Percentiles rank a stretch among this genome's conserved stretches.
Conservation (phyloP, 257 asterid genomes). For the Capsicum chinense region DNA sequence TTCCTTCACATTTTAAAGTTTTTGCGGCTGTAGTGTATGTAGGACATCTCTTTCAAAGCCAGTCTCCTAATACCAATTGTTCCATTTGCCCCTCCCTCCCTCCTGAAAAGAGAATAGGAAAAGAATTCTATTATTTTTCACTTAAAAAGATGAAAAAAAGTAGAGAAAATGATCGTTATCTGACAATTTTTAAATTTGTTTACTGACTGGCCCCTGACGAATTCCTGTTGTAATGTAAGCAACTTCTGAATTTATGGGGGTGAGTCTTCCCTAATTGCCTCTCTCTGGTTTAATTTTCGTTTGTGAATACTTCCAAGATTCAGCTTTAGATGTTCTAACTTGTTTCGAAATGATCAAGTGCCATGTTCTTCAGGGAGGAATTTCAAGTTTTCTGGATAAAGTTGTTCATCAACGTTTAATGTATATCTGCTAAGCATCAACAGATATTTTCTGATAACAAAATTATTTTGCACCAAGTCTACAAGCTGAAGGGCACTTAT, state of each 20-base stretch:
- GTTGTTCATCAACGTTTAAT: neutral
- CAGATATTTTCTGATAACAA: neutral
- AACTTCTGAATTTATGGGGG: constrained; percentile 28
- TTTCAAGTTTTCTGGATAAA: constrained; percentile 3
- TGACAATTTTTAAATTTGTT: constrained; percentile 31
- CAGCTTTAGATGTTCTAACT: neutral
- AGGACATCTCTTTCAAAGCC: constrained; percentile 7
- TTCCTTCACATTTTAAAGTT: constrained; percentile 68
- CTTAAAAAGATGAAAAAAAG: constrained; percentile 26
- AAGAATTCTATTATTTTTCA: constrained; percentile 7
- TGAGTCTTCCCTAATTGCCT: constrained; percentile 23
- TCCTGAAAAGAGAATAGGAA: constrained; percentile 25
- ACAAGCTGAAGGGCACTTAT: neutral
- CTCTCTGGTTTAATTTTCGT: constrained; percentile 10
- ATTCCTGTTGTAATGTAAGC: constrained; percentile 28
- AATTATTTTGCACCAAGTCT: neutral
- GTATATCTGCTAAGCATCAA: neutral
- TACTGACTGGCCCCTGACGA: constrained; percentile 25
- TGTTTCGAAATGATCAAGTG: constrained; percentile 14
- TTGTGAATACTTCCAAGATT: neutral
- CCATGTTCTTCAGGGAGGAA: neutral
- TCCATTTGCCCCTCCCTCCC: constrained; percentile 10
- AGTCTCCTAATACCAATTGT: neutral
- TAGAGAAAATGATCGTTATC: constrained; percentile 27
- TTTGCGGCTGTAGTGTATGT: constrained; percentile 31